Evolutionary conservation across 1,284 basidiomycete species (phyloP), one percentile per base, ranked within the genome.

Genomic region (Pisolithus thermaeus): DNA sequence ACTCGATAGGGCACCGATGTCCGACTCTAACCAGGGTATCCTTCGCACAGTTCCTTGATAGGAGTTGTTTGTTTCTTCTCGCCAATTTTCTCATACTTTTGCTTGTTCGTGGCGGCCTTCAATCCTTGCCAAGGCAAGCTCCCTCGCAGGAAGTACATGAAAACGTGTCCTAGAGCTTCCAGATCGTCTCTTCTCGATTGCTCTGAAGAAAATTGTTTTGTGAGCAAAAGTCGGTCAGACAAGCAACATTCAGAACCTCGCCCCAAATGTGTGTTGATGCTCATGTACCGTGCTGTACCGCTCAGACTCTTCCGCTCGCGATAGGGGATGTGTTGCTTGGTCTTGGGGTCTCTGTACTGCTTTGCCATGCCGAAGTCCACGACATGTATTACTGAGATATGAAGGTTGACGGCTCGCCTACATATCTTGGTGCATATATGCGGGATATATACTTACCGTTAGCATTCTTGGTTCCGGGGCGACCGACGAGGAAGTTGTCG

Each of bases 321-420:
- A 71, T 97, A 97, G 27, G 94, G 94, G 56, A 97, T 97, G 73
- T 97, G 94, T 68, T 93, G 91, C 72, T 95, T 95, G 53, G 92
- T 94, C 77, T 95, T 97, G 23, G 93, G 92, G 69, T 97, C 94
- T 45, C 94, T 86, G 68, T 97, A 97, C 70, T 96, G 93, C 74
- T 97, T 97, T 38, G 94, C 94, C 93, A 97, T 96, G 52, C 94
- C 94, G 68, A 97, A 97, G 70, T 97, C 93, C 59, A 96, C 90
- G 55, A 86, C 82, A 59, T 78, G 77, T 44, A 77, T 59, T 45
- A 76, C 74, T 76, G 11, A 22, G 28, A 8, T 16, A 53, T 7
- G 40, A 50, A 71, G 20, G 20, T 20, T 22, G 12, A 23, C 8
- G 30, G 43, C 20, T 45, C 49, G 48, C 11, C 50, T 54, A 43